Evolutionary conservation across 2,329 filamentous ascomycete genomes (phyloP).

Genomic region (Botrytis squamosa): DNA sequence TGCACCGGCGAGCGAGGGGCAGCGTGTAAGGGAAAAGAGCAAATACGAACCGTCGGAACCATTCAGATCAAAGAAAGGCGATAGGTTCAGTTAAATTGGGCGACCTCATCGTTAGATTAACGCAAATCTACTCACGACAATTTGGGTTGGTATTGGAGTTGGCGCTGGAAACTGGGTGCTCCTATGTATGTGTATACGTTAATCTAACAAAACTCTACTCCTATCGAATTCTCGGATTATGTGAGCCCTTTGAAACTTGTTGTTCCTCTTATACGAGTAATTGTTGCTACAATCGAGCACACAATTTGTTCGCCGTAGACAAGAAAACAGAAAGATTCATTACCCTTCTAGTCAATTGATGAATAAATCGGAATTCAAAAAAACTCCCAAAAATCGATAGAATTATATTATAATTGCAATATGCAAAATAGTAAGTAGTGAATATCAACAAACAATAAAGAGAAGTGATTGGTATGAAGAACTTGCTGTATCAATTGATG

Average conservation of each 20-base stretch:
- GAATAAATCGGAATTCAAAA: too few species aligned
- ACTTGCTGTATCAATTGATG: neutral
- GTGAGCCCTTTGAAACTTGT: neutral
- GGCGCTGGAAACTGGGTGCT: neutral
- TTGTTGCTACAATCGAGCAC: neutral
- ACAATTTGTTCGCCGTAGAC: too few species aligned
- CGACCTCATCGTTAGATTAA: neutral
- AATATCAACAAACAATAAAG: neutral
- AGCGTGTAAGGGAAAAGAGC: constrained; percentile 71
- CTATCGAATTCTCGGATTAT: neutral
- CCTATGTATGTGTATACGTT: constrained; percentile 7
- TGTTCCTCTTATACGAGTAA: neutral
- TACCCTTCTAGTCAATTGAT: neutral
- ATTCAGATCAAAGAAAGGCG: constrained; percentile 77
- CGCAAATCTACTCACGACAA: neutral
- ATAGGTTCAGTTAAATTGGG: constrained; percentile 67
- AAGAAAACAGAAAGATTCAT: neutral
- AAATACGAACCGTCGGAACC: constrained; percentile 83
- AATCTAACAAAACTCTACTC: constrained; percentile 14
- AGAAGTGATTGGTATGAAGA: neutral
- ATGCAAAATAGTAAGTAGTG: neutral
- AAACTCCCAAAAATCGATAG: neutral
- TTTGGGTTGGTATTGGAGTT: constrained; percentile 15
- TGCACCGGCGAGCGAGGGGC: constrained; percentile 67
- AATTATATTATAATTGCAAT: neutral